Evolutionary conservation across 768 basidiomycete species (phyloP).

Genomic region (Trametes cinnabarina): DNA sequence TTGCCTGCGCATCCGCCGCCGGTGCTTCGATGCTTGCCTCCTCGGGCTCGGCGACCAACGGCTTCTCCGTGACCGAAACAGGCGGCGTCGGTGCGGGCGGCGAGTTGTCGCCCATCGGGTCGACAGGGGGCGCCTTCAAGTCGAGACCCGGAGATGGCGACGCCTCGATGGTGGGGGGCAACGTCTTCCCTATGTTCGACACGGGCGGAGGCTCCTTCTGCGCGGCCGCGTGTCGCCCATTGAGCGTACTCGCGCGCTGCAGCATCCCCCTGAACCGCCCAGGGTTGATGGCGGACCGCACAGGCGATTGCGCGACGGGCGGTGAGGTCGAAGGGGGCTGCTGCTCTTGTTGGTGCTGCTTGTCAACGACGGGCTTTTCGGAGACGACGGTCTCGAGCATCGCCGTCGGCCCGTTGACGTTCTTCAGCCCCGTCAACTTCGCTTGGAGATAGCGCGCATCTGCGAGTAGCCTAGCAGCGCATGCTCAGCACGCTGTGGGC

Average conservation of each 20-base stretch:
- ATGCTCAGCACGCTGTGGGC: constrained; percentile 9
- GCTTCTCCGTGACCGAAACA: constrained; percentile 3
- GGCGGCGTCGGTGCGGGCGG: constrained; percentile 3
- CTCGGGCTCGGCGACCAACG: constrained; percentile 12
- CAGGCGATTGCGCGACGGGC: constrained; percentile 7
- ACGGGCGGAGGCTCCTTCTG: constrained; percentile 4
- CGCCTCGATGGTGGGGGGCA: constrained; percentile 20
- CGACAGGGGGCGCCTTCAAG: constrained; percentile 1
- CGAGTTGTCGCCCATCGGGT: constrained; percentile 18
- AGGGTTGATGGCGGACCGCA: background rate
- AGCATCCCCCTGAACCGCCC: constrained; percentile 28
- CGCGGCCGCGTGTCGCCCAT: constrained; percentile 13
- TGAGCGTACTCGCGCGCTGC: constrained; percentile 22
- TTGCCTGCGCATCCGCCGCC: background rate
- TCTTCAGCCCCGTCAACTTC: constrained; percentile 72
- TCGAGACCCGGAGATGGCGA: constrained; percentile 16
- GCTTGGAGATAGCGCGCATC: constrained; percentile 78
- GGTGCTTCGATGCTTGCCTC: background rate
- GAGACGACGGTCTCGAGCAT: constrained; percentile 85
- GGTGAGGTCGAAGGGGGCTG: background rate
- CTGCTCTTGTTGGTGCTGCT: background rate
- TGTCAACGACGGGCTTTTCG: constrained; percentile 51
- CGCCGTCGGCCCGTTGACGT: constrained; percentile 61
- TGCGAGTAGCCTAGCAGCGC: constrained; percentile 59
- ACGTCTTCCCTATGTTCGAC: constrained; percentile 27